Base-by-base conservation (phyloP, 2,329 filamentous ascomycete genomes). In the Pseudocercospora fuligena region DNA sequence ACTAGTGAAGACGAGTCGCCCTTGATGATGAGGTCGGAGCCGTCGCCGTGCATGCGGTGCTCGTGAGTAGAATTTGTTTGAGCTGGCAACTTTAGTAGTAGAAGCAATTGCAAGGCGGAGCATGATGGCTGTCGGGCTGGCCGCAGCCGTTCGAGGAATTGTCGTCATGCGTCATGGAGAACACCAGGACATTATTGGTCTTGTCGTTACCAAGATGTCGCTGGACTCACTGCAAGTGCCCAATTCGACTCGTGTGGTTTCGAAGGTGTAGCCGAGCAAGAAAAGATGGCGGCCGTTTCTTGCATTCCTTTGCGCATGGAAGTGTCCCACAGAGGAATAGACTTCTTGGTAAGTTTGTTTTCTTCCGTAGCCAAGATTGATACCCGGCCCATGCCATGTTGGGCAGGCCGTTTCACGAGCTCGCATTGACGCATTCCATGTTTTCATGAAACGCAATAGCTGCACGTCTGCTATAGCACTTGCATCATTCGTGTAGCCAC, bases 121-220 rank as follows among this genome's bases (percentile, higher is more conserved):
- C 19, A n/a, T n/a, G 3, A 25, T 23, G 8, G 6, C 8, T n/a
- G n/a, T 54, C 23, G 51, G 51, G 23, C 51, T 27, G 46, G 46
- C n/a, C 23, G 46, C 46, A 23, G 46, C 46, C 8, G 46, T 51
- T 21, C 46, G 46, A 25, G 46, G n/a, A 19, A 16, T 8, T 19
- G 14, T 49, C 21, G 27, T n/a, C 54, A 58, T 58, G 54, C 54
- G 54, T 58, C 54, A 58, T 58, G 54, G 54, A 33, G 54, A 21
- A 16, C 9, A 19, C 8, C 51, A n/a, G 36, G 51, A 19, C 23
- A 16, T 36, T 9, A 16, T 29, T 56, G 49, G 49, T 12, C 21
- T 12, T 54, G 19, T 47, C 46, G 46, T 47, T 47, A 19, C 46
- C 46, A 46, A 46, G 40, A 46, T 16, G 14, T 12, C 21, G 3